Conservation (phyloP, 108 stramenopile species). For the Fragilaria radians region DNA sequence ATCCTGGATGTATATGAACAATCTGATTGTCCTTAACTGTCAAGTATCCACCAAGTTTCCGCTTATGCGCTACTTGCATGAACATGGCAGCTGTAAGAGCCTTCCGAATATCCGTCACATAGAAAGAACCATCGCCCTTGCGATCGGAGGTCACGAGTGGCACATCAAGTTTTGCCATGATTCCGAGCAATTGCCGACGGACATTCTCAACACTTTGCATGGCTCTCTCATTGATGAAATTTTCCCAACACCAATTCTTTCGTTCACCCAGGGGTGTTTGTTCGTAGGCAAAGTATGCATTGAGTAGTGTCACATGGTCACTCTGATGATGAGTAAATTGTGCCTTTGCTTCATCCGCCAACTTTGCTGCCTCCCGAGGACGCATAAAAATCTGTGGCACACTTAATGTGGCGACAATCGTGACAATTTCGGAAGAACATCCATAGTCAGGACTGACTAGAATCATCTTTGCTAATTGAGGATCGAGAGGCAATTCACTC, state of each 20-base stretch:
- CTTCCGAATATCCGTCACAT: conserved; percentile 86
- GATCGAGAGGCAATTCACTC: conserved; percentile 90
- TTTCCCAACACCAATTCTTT: conserved; percentile 98
- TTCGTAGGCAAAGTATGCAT: conserved; percentile 92
- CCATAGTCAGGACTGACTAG: conserved; percentile 90
- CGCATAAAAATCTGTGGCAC: conserved; percentile 96
- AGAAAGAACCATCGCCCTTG: conserved; percentile 71
- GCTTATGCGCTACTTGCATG: conserved; percentile 94
- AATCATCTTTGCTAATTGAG: conserved; percentile 91
- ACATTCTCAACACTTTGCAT: conserved; percentile 90
- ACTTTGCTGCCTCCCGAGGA: conserved; percentile 91
- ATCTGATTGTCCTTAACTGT: conserved; percentile 99
- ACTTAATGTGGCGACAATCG: conserved; percentile 93
- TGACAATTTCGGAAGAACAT: conserved; percentile 96
- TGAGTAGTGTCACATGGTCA: conserved; percentile 95
- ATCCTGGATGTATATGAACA: conserved; percentile 93
- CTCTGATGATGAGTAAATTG: conserved; percentile 94
- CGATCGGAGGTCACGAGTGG: conserved; percentile 79
- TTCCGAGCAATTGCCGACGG: conserved; percentile 80
- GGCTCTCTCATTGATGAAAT: conserved; percentile 94
- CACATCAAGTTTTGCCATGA: conserved; percentile 86
- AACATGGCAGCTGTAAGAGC: conserved; percentile 90
- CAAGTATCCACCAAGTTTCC: conserved; percentile 90
- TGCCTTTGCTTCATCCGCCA: conserved; percentile 97
- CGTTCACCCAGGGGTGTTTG: conserved; percentile 65